Conservation (phyloP, 192 early-diverging fungal genomes). For the Lobosporangium transversale region DNA sequence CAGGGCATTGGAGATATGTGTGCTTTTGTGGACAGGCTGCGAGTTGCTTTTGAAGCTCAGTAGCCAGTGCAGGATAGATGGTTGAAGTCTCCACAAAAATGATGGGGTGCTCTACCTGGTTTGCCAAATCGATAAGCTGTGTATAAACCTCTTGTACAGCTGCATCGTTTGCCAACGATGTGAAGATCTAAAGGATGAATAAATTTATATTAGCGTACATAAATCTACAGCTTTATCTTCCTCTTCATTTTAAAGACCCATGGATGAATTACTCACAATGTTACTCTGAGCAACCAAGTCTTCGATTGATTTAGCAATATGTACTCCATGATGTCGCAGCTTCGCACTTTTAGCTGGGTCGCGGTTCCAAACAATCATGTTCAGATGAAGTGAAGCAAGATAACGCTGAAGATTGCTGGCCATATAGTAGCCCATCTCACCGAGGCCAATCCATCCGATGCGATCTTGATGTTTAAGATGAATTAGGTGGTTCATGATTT, state of each 20-base stretch:
- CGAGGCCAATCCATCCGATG: constrained; percentile 48
- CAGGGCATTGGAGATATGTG: constrained; percentile 59
- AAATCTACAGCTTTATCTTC: too few species aligned
- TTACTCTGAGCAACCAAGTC: constrained; percentile 61
- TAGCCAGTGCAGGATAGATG: constrained; percentile 60
- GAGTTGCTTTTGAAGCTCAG: constrained; percentile 45
- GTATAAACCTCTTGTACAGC: constrained; percentile 61
- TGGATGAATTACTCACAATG: constrained; percentile 54
- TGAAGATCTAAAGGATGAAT: constrained; percentile 56
- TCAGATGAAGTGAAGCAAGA: constrained; percentile 44
- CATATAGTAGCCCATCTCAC: constrained; percentile 59
- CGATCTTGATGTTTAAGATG: constrained; percentile 49
- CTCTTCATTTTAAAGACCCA: too few species aligned
- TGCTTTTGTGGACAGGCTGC: constrained; percentile 13
- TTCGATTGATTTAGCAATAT: constrained; percentile 47
- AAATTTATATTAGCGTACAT: background rate
- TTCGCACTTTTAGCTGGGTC: constrained; percentile 57
- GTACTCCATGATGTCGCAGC: constrained; percentile 56
- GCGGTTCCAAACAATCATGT: constrained; percentile 72
- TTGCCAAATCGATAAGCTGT: constrained; percentile 54
- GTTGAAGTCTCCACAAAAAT: constrained; percentile 73
- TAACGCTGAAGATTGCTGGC: constrained; percentile 68
- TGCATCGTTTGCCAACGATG: constrained; percentile 66
- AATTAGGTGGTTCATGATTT: constrained; percentile 27
- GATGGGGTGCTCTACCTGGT: constrained; percentile 46